Percentiles rank a stretch among this genome's conserved stretches.
Evolutionary conservation across 805 yeast species (phyloP).

Genomic region (Starmerella stigmatis): DNA sequence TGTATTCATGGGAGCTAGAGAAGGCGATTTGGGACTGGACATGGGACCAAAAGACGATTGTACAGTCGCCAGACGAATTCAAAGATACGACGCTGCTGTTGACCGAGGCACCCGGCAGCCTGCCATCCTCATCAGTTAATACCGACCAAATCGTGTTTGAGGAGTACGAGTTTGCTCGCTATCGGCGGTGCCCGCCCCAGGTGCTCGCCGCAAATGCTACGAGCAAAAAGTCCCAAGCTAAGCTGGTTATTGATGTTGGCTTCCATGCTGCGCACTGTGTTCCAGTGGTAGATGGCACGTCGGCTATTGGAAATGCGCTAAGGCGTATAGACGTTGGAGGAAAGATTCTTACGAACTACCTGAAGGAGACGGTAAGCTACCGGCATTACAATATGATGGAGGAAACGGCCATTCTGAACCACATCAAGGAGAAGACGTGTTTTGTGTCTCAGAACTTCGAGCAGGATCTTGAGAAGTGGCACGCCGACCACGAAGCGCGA

Average conservation of each 20-base stretch:
- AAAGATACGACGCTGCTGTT: conserved; percentile 52
- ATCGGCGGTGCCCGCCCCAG: conserved; percentile 48
- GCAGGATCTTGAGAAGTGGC: conserved; percentile 36
- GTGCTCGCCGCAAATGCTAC: conserved; percentile 22
- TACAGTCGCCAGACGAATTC: conserved; percentile 29
- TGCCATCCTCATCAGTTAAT: conserved; percentile 71
- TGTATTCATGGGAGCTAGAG: conserved; percentile 84
- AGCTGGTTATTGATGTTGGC: conserved; percentile 78
- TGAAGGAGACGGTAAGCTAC: conserved; percentile 77
- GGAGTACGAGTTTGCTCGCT: conserved; percentile 69
- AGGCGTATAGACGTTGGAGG: conserved; percentile 82
- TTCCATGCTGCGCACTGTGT: conserved; percentile 77
- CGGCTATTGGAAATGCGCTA: conserved; percentile 75
- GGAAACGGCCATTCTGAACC: conserved; percentile 73
- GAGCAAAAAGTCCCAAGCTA: conserved; percentile 40
- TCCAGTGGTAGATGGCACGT: conserved; percentile 69
- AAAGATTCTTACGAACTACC: conserved; percentile 63
- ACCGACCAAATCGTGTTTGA: conserved; percentile 90
- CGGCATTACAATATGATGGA: conserved; percentile 89
- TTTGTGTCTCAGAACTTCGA: conserved; percentile 55
- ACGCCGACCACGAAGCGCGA: conserved; percentile 16
- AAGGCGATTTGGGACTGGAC: conserved; percentile 84
- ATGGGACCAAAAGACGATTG: conserved; percentile 32
- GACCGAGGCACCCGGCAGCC: conserved; percentile 70
- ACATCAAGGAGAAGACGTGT: conserved; percentile 70